Evolutionary conservation across 2,329 filamentous ascomycete species (phyloP).

Genomic region (Aspergillus fumigatiaffinis): DNA sequence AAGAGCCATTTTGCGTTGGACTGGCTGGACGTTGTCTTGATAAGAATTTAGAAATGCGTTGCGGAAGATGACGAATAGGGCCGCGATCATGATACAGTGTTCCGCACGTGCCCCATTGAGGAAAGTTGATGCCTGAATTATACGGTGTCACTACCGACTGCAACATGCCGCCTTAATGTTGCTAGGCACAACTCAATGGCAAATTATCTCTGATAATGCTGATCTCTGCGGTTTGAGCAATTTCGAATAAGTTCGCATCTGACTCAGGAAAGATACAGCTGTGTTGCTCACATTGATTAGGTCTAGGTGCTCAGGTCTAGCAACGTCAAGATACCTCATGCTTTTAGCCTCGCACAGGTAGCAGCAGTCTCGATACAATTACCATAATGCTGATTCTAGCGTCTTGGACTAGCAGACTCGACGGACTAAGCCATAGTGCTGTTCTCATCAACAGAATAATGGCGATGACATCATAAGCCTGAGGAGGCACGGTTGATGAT

Average conservation of each 20-base stretch:
- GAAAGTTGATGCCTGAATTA: not conserved
- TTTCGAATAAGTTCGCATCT: no score
- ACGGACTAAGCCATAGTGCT: not conserved
- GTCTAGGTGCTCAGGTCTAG: no score
- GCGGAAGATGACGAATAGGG: not conserved
- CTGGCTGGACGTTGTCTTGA: not conserved
- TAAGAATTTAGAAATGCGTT: not conserved
- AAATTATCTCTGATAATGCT: not conserved
- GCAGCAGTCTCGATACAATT: not conserved
- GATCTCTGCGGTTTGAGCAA: not conserved
- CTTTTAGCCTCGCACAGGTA: not conserved
- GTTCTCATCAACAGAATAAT: not conserved
- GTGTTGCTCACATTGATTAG: no score
- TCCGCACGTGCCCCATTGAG: not conserved
- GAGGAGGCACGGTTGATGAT: conserved; percentile 3
- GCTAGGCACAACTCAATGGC: not conserved
- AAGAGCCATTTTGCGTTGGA: conserved; percentile 59
- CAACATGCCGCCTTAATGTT: not conserved
- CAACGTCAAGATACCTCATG: no score
- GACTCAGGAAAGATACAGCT: no score
- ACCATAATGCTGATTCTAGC: not conserved
- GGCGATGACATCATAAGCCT: conserved; percentile 11
- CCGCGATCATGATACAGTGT: not conserved
- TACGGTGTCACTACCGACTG: not conserved
- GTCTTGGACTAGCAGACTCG: not conserved